A percentile compares a stretch with the other conserved stretches of the same genome.
These are phyloP conservation scores for sorghum (Sorghum bicolor) DNA, from an alignment of 176 grass and related monocot genomes.

Conservation along the genomic window Sorghum_bicolor_NCBIv3 NC_012875.2:43673501-43674000, in stretches of 20 bases:
- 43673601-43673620: slow-evolving; percentile 58
- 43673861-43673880: slow-evolving; percentile 19
- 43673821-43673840: slow-evolving; percentile 72
- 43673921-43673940: slow-evolving; percentile 97
- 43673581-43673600: background rate
- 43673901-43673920: slow-evolving; percentile 1
- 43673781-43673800: slow-evolving; percentile 25
- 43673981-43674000: slow-evolving; percentile 62
- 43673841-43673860: slow-evolving; percentile 56
- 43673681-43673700: slow-evolving; percentile 36
- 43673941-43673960: slow-evolving; percentile 88
- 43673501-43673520: background rate
- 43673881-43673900: background rate
- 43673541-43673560: background rate
- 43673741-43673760: slow-evolving; percentile 21
- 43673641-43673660: slow-evolving; percentile 69
- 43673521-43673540: background rate
- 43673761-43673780: slow-evolving; percentile 26
- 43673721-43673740: slow-evolving; percentile 33
- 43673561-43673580: background rate
- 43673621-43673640: slow-evolving; percentile 76
- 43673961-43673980: slow-evolving; percentile 87
- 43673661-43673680: slow-evolving; percentile 50
- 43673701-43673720: slow-evolving; percentile 36
- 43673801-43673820: slow-evolving; percentile 39